These are phyloP conservation scores for Micractinium sp. DNA, from an alignment of 139 green algal species.

Conservation along the genomic window DNA sequence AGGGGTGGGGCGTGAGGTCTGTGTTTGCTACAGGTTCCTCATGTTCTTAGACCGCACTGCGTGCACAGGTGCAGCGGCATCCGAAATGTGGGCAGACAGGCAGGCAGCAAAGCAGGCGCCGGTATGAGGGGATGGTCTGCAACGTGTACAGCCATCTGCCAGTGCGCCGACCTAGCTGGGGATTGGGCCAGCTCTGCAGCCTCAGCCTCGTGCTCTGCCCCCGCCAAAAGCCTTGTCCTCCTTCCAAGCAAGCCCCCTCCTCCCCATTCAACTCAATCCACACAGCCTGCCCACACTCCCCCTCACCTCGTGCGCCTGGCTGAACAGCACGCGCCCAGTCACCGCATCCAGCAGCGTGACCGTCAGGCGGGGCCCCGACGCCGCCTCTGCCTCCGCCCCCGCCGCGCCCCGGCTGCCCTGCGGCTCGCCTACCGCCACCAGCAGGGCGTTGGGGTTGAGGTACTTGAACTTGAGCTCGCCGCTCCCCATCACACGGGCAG, in stretches of 20 bases:
- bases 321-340: constrained; percentile 81
- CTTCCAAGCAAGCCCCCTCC: neutral
- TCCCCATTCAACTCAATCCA: neutral
- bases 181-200: neutral
- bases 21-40: neutral
- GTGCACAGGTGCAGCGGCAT: neutral
- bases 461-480: constrained; percentile 91
- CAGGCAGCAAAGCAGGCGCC: too few relatives aligned
- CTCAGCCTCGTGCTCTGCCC: too few relatives aligned
- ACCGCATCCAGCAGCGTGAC: constrained; percentile 85
- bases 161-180: too few relatives aligned
- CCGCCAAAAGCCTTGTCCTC: too few relatives aligned
- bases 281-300: neutral
- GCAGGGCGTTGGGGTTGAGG: constrained; percentile 89
- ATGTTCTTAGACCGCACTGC: too few relatives aligned
- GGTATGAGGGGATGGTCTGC: neutral
- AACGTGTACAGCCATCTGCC: neutral
- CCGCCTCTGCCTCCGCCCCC: neutral
- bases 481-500: constrained; percentile 85
- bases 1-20: neutral
- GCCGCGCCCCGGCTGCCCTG: neutral
- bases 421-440: constrained; percentile 77
- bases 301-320: constrained; percentile 66
- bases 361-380: constrained; percentile 25
- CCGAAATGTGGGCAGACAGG: neutral